These are phyloP conservation scores for Rosa hybrid DNA, from an alignment of 331 rosid genomes.

Conservation along the genomic window DNA sequence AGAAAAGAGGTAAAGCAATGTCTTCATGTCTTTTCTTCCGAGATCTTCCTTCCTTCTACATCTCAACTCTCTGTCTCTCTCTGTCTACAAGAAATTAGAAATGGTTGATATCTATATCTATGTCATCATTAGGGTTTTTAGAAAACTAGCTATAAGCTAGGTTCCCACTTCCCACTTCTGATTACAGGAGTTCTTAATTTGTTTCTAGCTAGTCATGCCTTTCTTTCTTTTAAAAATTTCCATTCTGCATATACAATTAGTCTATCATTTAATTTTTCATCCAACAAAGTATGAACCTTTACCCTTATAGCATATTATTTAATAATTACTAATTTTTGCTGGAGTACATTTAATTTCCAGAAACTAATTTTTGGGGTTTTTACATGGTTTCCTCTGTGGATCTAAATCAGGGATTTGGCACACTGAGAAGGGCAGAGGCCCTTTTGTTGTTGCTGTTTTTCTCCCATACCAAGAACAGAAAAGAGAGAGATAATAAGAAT, in stretches of 20 bases:
- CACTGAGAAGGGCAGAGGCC: constrained; percentile 15
- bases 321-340: not conserved
- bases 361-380: constrained; percentile 6
- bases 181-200: not conserved
- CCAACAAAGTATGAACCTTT: not conserved
- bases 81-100: not conserved
- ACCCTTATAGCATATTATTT: not conserved
- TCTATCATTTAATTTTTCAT: not conserved
- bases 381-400: not conserved
- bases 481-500: not conserved
- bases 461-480: constrained; percentile 6
- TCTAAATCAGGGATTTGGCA: constrained; percentile 21
- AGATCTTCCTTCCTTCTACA: not conserved
- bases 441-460: not conserved
- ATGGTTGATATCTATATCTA: not conserved
- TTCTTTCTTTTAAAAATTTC: not conserved
- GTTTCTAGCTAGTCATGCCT: not conserved
- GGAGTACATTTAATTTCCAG: not conserved
- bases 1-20: not conserved
- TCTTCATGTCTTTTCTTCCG: not conserved
- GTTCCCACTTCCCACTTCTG: not conserved
- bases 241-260: not conserved
- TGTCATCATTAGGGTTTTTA: constrained; percentile 4
- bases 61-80: not conserved
- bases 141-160: not conserved